A percentile compares a stretch with the other conserved stretches of the same genome.
phyloP scores from a whole-genome alignment of 2,329 filamentous ascomycete species.

The Penicillium freii region DNA sequence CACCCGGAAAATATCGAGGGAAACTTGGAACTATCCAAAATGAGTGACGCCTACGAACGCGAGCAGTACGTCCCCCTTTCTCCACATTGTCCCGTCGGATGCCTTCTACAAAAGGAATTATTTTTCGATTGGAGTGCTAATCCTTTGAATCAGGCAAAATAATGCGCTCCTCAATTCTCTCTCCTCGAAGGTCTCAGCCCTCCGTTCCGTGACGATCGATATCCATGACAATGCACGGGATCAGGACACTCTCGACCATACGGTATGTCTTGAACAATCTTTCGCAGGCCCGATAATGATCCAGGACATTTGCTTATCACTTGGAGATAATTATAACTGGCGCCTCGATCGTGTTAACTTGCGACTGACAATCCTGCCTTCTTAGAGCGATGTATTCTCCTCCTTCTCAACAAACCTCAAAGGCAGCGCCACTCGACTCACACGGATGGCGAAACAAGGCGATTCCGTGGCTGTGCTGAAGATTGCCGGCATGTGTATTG shows the following conservation, averaged over 20 bases:
- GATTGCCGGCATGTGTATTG: constrained; percentile 78
- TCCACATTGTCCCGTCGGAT: constrained; percentile 1
- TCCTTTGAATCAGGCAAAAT: constrained; percentile 64
- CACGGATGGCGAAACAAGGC: constrained; percentile 84
- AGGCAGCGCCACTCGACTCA: constrained; percentile 76
- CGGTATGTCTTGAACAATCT: constrained; percentile 54
- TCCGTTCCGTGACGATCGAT: constrained; percentile 91
- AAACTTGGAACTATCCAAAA: constrained; percentile 34
- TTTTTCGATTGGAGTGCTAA: not conserved
- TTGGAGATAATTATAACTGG: too few relatives aligned
- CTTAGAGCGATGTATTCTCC: constrained; percentile 82
- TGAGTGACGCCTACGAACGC: constrained; percentile 76
- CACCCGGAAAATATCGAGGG: not conserved
- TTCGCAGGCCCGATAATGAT: not conserved
- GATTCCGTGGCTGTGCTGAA: constrained; percentile 92
- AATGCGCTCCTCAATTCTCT: constrained; percentile 91
- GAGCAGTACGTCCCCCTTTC: constrained; percentile 54
- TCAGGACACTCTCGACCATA: constrained; percentile 83
- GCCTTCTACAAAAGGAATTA: not conserved
- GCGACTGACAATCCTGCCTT: constrained; percentile 1
- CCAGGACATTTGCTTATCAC: not conserved
- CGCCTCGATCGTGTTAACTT: not conserved
- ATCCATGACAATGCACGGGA: constrained; percentile 95
- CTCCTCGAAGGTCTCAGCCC: constrained; percentile 81
- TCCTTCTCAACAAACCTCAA: constrained; percentile 79